These are phyloP conservation scores for Russula lepida DNA, from an alignment of 768 basidiomycete species.

Conservation along the genomic window DNA sequence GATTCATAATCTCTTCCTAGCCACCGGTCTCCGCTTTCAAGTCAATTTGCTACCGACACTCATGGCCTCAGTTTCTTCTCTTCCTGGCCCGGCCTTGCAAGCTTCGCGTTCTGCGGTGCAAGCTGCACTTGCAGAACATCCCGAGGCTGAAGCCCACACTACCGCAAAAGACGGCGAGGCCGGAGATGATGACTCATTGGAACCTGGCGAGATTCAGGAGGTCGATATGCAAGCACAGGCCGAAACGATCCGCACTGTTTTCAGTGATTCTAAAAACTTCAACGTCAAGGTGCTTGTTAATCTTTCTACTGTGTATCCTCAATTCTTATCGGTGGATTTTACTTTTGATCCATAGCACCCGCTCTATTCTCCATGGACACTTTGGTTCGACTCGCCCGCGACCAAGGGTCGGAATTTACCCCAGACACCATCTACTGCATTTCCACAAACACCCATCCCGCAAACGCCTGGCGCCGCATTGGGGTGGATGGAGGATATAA, in stretches of 20 bases:
- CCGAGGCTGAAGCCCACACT: conserved; percentile 23
- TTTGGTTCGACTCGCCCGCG: conserved; percentile 95
- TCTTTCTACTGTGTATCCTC: not conserved
- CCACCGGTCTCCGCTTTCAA: not conserved
- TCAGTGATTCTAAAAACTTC: conserved; percentile 86
- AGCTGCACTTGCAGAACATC: conserved; percentile 58
- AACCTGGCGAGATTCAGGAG: conserved; percentile 84
- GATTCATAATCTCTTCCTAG: not conserved
- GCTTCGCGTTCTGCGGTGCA: conserved; percentile 73
- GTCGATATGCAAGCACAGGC: conserved; percentile 78
- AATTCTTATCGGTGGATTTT: not conserved
- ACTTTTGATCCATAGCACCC: conserved; percentile 55
- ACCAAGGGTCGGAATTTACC: conserved; percentile 87
- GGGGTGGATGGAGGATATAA: conserved; percentile 99
- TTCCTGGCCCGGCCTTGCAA: conserved; percentile 60
- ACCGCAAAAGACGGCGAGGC: conserved; percentile 28
- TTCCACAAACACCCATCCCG: conserved; percentile 65
- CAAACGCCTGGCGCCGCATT: conserved; percentile 72
- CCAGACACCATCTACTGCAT: conserved; percentile 71
- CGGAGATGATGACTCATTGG: conserved; percentile 31
- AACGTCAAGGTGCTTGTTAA: conserved; percentile 75
- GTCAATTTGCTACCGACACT: conserved; percentile 2
- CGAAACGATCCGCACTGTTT: conserved; percentile 82
- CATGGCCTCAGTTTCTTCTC: conserved; percentile 38
- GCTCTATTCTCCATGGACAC: conserved; percentile 89